A percentile compares a stretch with the other conserved stretches of the same genome.
Evolutionary conservation across 2,329 filamentous ascomycete species (phyloP).

Genomic region (Dothiorella sarmentorum): DNA sequence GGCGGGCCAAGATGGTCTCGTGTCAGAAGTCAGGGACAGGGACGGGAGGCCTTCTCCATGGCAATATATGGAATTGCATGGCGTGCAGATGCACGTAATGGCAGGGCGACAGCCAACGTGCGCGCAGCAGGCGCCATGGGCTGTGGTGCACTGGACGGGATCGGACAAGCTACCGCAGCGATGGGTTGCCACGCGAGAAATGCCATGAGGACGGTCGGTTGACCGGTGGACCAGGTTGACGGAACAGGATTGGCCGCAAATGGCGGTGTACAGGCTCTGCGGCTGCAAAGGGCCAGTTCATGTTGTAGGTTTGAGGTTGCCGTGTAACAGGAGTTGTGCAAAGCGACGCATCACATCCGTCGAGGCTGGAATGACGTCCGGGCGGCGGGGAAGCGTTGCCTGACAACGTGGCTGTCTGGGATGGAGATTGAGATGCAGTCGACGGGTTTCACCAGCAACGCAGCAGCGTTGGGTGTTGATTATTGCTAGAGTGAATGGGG

Average conservation of each 20-base stretch:
- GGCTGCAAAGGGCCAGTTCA: not conserved
- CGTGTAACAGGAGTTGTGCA: conserved; percentile 13
- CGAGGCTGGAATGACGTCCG: not conserved
- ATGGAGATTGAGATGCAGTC: conserved; percentile 3
- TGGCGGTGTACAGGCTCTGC: conserved; percentile 11
- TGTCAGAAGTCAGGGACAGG: not conserved
- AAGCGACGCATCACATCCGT: conserved; percentile 8
- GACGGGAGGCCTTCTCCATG: no score
- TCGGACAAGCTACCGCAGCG: conserved; percentile 14
- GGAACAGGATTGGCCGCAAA: conserved; percentile 9
- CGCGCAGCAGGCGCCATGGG: conserved; percentile 10
- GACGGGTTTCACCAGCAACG: conserved; percentile 13
- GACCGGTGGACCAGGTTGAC: conserved; percentile 12
- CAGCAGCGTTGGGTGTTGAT: not conserved
- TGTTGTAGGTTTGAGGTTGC: not conserved
- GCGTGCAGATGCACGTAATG: conserved; percentile 4
- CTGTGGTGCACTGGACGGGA: conserved; percentile 8
- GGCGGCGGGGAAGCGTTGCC: conserved; percentile 3
- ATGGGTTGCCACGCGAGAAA: conserved; percentile 21
- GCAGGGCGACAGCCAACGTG: conserved; percentile 13
- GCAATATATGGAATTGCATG: not conserved
- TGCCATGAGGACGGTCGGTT: conserved; percentile 10
- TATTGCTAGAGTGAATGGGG: not conserved
- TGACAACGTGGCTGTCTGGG: conserved; percentile 17
- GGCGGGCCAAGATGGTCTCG: not conserved